These are phyloP conservation scores for Dactylellina haptotyla DNA, from an alignment of 2,329 filamentous ascomycete species.

Conservation along the genomic window DNA sequence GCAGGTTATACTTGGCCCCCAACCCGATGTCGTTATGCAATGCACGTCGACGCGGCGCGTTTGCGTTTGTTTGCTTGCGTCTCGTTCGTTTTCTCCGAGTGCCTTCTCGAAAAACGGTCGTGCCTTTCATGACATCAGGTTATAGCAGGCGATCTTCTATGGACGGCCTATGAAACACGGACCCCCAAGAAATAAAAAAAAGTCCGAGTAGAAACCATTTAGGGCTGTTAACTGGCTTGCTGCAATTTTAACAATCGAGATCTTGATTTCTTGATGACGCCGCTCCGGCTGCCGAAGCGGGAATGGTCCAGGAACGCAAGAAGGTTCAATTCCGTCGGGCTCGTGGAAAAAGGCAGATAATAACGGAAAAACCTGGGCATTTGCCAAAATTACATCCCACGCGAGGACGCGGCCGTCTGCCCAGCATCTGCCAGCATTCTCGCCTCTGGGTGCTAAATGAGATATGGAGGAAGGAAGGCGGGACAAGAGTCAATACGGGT, in stretches of 20 bases:
- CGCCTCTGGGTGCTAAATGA: too few species aligned
- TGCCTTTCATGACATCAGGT: conserved; percentile 13
- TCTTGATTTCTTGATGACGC: conserved; percentile 1
- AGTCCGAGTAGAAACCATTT: too few species aligned
- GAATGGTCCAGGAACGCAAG: conserved; percentile 41
- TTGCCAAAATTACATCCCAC: conserved; percentile 53
- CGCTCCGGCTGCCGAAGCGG: conserved; percentile 26
- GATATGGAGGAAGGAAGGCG: too few species aligned
- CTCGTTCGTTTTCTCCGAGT: background rate
- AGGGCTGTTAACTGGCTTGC: too few species aligned
- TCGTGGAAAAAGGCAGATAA: conserved; percentile 10
- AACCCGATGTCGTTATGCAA: background rate
- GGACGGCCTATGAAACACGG: too few species aligned
- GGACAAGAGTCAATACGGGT: too few species aligned
- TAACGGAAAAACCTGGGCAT: conserved; percentile 22
- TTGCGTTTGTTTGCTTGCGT: background rate
- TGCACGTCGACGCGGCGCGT: background rate
- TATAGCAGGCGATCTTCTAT: too few species aligned
- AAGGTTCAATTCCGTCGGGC: background rate
- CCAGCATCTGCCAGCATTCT: too few species aligned
- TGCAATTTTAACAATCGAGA: background rate
- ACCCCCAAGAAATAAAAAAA: too few species aligned
- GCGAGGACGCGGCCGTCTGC: too few species aligned
- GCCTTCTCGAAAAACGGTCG: background rate
- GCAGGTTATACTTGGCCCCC: background rate